Evolutionary conservation across 2,329 filamentous ascomycete genomes (phyloP).

Genomic region (Colletotrichum shisoi): DNA sequence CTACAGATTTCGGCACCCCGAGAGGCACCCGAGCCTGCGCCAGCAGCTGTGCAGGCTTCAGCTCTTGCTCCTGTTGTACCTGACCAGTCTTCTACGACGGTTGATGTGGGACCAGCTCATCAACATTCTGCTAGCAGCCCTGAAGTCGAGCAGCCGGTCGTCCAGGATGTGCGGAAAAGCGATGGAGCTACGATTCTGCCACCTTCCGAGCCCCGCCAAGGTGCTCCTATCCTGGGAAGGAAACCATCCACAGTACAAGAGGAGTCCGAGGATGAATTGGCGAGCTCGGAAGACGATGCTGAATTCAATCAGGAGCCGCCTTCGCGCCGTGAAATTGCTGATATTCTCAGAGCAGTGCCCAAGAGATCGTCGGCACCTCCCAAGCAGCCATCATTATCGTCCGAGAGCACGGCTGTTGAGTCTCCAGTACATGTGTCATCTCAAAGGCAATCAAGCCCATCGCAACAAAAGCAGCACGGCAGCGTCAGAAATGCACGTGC

Average conservation of each 20-base stretch:
- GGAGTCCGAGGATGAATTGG: slow-evolving; percentile 54
- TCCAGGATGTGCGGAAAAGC: slow-evolving; percentile 25
- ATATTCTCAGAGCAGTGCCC: slow-evolving; percentile 49
- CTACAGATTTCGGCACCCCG: neutral
- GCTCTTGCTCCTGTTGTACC: neutral
- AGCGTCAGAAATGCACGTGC: slow-evolving; percentile 48
- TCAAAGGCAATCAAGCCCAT: slow-evolving; percentile 26
- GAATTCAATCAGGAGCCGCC: slow-evolving; percentile 10
- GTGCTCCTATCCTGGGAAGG: slow-evolving; percentile 44
- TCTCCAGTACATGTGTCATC: slow-evolving; percentile 20
- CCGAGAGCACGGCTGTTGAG: slow-evolving; percentile 30
- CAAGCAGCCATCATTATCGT: slow-evolving; percentile 33
- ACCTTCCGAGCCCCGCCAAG: slow-evolving; percentile 17
- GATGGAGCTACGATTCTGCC: slow-evolving; percentile 25
- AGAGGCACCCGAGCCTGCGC: neutral
- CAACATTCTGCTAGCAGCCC: neutral
- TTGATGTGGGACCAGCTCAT: neutral
- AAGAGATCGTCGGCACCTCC: slow-evolving; percentile 42
- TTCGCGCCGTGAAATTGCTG: slow-evolving; percentile 31
- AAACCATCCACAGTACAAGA: slow-evolving; percentile 58
- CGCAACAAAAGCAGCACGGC: slow-evolving; percentile 30
- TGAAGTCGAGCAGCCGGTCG: slow-evolving; percentile 4
- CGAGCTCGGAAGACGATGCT: slow-evolving; percentile 37
- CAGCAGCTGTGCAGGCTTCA: neutral
- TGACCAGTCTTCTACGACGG: neutral